Base-by-base conservation (phyloP, 768 basidiomycete species). In the Flagelloscypha sp. region DNA sequence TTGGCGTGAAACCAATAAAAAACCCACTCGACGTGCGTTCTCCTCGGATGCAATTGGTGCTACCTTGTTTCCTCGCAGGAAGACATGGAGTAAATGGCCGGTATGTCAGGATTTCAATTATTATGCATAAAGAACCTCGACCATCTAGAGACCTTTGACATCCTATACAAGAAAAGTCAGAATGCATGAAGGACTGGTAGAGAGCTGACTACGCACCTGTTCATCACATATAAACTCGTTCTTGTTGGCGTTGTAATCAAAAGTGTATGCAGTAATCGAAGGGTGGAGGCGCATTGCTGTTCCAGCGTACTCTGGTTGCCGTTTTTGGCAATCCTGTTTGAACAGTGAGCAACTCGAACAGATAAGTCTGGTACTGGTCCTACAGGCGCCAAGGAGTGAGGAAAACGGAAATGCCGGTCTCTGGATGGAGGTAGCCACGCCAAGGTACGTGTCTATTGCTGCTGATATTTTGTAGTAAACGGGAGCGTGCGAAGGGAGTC, bases 121-220 rank as follows among this genome's bases (percentile, higher is more conserved):
- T 12, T 7, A 17, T 5, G 6, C 6, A 33, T 27, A 28, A 40
- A 56, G 30, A 47, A 81, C 78, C 65, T 97, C 95, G 55, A 97
- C 66, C 2, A 92, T 95, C 2, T 92, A 92, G 71, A 92, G 95
- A 2, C 92, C 92, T 58, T 92, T 68, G 15, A 95, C 74, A 10
- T 77, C 77, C 72, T 79, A 43, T 9, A 18, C 22, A n/a, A n/a
- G n/a, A 24, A n/a, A 16, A 35, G 15, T 31, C 15, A 24, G 21
- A 28, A 30, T 10, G 41, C 19, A 7, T 16, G 9, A 17, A 36
- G 15, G 15, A 18, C 6, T 21, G 12, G 19, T 13, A 9, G n/a
- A 33, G 12, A 31, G 23, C 17, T 12, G 22, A 39, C 22, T 24
- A 40, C 56, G 22, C 41, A 70, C 79, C 65, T 92, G 84, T 34